Percentiles rank a stretch among this genome's conserved stretches.
Evolutionary conservation across 1,284 basidiomycete genomes (phyloP).

Genomic region (Ceratobasidium sp.): DNA sequence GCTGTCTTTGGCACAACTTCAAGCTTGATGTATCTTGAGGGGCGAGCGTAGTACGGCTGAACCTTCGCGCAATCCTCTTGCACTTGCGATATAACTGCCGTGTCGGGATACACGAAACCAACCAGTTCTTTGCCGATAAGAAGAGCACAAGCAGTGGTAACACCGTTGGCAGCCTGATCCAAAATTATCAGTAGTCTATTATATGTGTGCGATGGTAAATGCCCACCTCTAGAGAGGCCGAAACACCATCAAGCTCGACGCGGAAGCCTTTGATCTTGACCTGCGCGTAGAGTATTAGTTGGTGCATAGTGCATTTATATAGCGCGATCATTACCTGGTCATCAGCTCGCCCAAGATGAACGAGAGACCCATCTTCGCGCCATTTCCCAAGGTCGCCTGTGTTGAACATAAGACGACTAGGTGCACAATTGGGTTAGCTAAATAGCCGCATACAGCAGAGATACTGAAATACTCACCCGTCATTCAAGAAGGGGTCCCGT

Average conservation of each 20-base stretch:
- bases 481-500: slow-evolving; percentile 62
- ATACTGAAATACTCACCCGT: slow-evolving; percentile 57
- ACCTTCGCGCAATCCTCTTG: slow-evolving; percentile 60
- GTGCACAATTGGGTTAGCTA: slow-evolving; percentile 21
- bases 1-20: slow-evolving; percentile 62
- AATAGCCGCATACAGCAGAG: slow-evolving; percentile 1
- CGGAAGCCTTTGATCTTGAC: slow-evolving; percentile 60
- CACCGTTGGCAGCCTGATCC: slow-evolving; percentile 49
- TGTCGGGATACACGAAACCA: slow-evolving; percentile 64
- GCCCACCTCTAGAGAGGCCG: slow-evolving; percentile 66
- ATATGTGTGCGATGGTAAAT: not conserved
- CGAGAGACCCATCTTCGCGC: slow-evolving; percentile 63
- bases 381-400: slow-evolving; percentile 69
- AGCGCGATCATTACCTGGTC: no score
- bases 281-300: not conserved
- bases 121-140: slow-evolving; percentile 64
- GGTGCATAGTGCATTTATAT: no score
- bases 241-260: slow-evolving; percentile 69
- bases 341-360: slow-evolving; percentile 67
- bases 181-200: slow-evolving; percentile 55
- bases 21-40: slow-evolving; percentile 59
- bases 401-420: slow-evolving; percentile 67
- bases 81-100: slow-evolving; percentile 57
- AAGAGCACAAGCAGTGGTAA: slow-evolving; percentile 63
- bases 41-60: slow-evolving; percentile 70